Base-by-base conservation (phyloP, 2,329 filamentous ascomycete species). In the Drechslerella stenobrocha region DNA sequence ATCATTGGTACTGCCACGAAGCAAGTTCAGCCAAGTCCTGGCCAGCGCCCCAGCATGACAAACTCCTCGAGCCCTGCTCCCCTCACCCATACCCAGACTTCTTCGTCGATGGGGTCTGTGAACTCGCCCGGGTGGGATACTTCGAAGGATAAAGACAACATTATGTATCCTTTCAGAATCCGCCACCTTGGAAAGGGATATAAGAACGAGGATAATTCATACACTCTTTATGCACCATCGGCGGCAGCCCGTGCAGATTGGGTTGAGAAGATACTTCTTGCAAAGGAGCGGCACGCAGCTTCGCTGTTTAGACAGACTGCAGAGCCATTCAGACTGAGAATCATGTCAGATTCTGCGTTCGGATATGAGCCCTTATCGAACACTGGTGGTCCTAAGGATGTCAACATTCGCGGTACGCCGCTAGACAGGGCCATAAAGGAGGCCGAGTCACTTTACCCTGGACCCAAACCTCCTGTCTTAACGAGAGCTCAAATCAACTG, bases 301-400 rank as follows among this genome's bases (percentile, higher is more conserved):
- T 89, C 91, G 2, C 80, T 97, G 3, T 88, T 89, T 76, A 85
- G 88, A 2, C 93, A 98, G 74, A 95, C 97, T 74, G 92, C 93
- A 0, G 93, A 98, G 76, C 93, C 93, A 0, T 98, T 98, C 82
- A 83, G 89, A 51, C 79, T 98, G 5, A 86, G 90, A 20, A 90
- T 98, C 6, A 86, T 98, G 75, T 91, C 93, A 0, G 93, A 98
- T 75, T 87, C 88, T 42, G 89, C 91, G 0, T 98, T 98, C 76
- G 86, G 87, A 8, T 91, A 90, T 73, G 89, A 95, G 71, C 78
- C 81, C 46, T 79, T 83, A 35, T 81, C 84, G 9, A 87, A 83
- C 75, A 84, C 80, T 44, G 78, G 80, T 13, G 80, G 84, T 60
- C 70, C 70, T 6, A 74, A 72, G 20, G 71, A 72, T 20, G 87